Base-by-base conservation (phyloP, 306 rosid species). In the Prunus dulcis region DNA sequence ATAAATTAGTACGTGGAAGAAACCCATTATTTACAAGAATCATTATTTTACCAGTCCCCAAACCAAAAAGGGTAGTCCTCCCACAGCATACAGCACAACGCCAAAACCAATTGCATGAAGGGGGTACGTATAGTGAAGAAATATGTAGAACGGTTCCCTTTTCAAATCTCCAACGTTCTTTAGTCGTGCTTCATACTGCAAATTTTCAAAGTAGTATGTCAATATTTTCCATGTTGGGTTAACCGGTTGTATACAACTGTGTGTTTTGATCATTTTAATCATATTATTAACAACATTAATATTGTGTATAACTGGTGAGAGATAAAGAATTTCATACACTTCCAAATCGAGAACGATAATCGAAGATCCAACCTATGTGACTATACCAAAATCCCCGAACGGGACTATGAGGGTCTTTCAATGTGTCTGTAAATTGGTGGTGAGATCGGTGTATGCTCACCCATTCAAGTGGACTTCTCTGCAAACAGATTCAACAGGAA, bases 401-500 rank as follows among this genome's bases (percentile, higher is more conserved):
- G 18, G 98, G 98, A 71, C 92, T 93, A 82, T 93, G 97, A 46
- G 98, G 98, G 73, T 93, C 98, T 76, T 83, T 87, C 52, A 83
- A 86, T 15, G 97, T 86, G 72, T 93, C 98, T 49, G 91, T 86
- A 58, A 89, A 93, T 64, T 89, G 98, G 78, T 93, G 98, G 41
- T 93, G 97, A 73, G 81, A 87, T 70, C 98, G 86, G 70, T 93
- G 97, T 10, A 95, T 87, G 83, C 96, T 93, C 27, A 91, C 98
- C 97, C 98, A 93, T 71, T 91, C 96, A 58, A 91, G 82, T 27
- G 98, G 96, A 67, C 81, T 93, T 23, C 97, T 95, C 98, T 91
- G 60, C 80, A 23, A 25, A 9, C 75, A 68, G 22, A 70, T 64
- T 18, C 6, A 12, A 28, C 25, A 23, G 25, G 25, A 23, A 23